Evolutionary conservation across 208 protist species (phyloP).

Genomic region (Phytomonas sp.): DNA sequence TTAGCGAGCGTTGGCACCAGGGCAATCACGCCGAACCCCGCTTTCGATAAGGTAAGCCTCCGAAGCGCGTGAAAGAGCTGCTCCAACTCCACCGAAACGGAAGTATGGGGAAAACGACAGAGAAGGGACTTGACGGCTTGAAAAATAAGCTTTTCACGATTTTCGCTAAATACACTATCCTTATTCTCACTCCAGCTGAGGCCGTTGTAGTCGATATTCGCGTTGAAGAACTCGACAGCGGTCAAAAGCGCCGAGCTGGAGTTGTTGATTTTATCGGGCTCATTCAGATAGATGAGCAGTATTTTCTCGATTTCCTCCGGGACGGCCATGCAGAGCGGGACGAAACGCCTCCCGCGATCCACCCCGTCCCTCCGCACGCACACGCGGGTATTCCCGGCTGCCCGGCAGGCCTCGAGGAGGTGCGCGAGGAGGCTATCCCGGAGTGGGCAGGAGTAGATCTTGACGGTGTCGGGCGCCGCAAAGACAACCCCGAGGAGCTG

Average conservation of each 20-base stretch:
- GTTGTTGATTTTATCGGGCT: slow-evolving; percentile 13
- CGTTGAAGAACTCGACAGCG: slow-evolving; percentile 77
- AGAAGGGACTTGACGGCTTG: slow-evolving; percentile 58
- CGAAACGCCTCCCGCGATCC: slow-evolving; percentile 60
- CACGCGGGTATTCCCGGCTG: slow-evolving; percentile 56
- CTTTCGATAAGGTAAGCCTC: slow-evolving; percentile 72
- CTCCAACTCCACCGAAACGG: neutral
- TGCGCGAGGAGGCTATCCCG: slow-evolving; percentile 85
- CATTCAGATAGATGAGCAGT: slow-evolving; percentile 63
- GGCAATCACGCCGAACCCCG: slow-evolving; percentile 84
- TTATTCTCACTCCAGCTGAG: slow-evolving; percentile 80
- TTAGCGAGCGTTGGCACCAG: slow-evolving; percentile 54
- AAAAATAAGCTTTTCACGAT: slow-evolving; percentile 84
- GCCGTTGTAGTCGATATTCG: slow-evolving; percentile 86
- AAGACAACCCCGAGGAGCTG: slow-evolving; percentile 82
- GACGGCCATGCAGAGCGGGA: slow-evolving; percentile 35
- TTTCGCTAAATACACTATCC: slow-evolving; percentile 88
- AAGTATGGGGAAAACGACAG: slow-evolving; percentile 19
- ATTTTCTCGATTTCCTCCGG: slow-evolving; percentile 81
- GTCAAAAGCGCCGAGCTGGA: neutral
- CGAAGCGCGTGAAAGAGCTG: slow-evolving; percentile 77
- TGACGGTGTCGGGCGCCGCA: slow-evolving; percentile 44
- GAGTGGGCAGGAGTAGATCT: slow-evolving; percentile 72
- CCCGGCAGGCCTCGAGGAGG: slow-evolving; percentile 70
- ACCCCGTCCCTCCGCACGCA: slow-evolving; percentile 41